These are phyloP conservation scores for Marchantia polymorpha DNA, from an alignment of 225 moss, liverwort and hornwort species.

Conservation along the genomic window DNA sequence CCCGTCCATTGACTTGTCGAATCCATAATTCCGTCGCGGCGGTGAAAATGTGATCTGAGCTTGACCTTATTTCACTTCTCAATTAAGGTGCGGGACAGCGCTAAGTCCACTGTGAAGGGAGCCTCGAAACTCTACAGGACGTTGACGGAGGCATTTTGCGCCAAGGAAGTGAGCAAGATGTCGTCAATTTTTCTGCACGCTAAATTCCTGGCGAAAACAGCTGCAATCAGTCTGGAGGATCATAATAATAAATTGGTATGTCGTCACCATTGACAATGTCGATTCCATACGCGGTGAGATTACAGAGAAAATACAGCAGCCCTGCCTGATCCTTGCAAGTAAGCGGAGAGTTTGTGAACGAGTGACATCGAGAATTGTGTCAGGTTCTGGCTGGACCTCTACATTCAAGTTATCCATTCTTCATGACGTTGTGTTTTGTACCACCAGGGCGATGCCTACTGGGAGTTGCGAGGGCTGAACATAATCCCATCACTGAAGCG, in stretches of 20 bases:
- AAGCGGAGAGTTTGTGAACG: too few species aligned
- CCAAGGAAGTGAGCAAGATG: constrained; percentile 14
- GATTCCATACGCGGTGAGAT: too few species aligned
- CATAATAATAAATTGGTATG: constrained; percentile 23
- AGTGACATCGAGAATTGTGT: too few species aligned
- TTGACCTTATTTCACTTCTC: background rate
- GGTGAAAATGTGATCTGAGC: background rate
- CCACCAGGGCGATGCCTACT: constrained; percentile 28
- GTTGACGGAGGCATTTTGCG: constrained; percentile 26
- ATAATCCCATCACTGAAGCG: constrained; percentile 23
- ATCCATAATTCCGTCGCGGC: too few species aligned
- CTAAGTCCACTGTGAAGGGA: constrained; percentile 25
- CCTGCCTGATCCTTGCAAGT: too few species aligned
- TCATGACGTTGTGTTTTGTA: background rate
- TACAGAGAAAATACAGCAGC: too few species aligned
- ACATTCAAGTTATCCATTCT: too few species aligned
- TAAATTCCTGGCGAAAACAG: constrained; percentile 22
- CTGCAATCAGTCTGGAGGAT: constrained; percentile 19
- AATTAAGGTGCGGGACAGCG: constrained; percentile 11
- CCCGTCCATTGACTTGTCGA: too few species aligned
- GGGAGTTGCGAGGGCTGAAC: constrained; percentile 23
- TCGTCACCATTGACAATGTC: too few species aligned
- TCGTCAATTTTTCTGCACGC: constrained; percentile 34
- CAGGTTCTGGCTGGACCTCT: too few species aligned
- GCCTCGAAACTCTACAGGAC: constrained; percentile 23